A percentile compares a stretch with the other conserved stretches of the same genome.
Evolutionary conservation across 108 stramenopile species (phyloP).

Genomic region (Nannochloropsis gaditana): DNA sequence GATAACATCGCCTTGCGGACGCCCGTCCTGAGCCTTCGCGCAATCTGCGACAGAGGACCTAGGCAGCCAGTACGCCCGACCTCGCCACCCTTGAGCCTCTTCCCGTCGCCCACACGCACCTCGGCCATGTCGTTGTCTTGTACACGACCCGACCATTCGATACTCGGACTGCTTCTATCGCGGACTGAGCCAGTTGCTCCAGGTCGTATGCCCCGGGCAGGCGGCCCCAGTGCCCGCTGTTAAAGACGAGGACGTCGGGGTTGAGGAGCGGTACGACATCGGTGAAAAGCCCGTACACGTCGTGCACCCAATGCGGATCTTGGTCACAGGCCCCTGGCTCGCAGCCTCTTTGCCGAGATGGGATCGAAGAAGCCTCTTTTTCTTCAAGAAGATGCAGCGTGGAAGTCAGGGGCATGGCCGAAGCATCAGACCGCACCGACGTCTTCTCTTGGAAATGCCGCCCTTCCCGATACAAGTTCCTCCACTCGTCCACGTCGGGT

Average conservation of each 20-base stretch:
- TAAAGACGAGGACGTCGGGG: not conserved
- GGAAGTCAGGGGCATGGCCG: not conserved
- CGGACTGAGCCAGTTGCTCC: not conserved
- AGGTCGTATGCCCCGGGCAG: not conserved
- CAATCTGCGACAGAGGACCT: too few species aligned
- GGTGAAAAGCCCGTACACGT: not conserved
- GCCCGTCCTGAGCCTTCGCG: too few species aligned
- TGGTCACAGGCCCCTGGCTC: not conserved
- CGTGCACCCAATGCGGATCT: not conserved
- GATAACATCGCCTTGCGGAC: too few species aligned
- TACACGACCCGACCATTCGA: not conserved
- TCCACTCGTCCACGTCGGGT: not conserved
- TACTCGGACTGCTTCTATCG: not conserved
- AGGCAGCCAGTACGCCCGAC: too few species aligned
- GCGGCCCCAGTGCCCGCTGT: constrained; percentile 5
- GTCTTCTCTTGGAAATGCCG: not conserved
- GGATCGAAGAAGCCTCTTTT: not conserved
- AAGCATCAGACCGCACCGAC: not conserved
- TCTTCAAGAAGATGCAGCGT: not conserved
- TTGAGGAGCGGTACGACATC: not conserved
- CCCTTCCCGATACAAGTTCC: not conserved
- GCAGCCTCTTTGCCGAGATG: not conserved
- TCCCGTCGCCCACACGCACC: not conserved
- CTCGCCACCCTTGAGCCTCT: too few species aligned
- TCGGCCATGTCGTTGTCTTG: not conserved